Evolutionary conservation across 2,329 filamentous ascomycete species (phyloP).

Genomic region (Penicillium glabrum): DNA sequence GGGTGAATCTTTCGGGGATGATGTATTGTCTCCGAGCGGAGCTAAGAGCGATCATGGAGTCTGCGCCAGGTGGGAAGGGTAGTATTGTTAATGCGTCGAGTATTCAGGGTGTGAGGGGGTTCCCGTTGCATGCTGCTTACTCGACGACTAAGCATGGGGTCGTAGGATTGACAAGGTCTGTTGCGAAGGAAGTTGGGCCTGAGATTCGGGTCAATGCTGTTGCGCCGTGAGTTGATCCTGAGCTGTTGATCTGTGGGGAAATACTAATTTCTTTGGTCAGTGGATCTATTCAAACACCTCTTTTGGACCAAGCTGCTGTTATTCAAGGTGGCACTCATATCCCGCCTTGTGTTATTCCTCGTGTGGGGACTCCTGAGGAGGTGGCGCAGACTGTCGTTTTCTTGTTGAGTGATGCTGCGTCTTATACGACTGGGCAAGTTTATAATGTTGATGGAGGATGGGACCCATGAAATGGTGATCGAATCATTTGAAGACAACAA

Average conservation of each 20-base stretch:
- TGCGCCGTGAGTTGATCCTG: constrained; percentile 38
- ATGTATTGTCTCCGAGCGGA: constrained; percentile 55
- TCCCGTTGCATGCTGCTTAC: constrained; percentile 32
- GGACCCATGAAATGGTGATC: constrained; percentile 20
- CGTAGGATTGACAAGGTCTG: constrained; percentile 36
- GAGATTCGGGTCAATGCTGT: constrained; percentile 44
- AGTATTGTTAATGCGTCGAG: constrained; percentile 59
- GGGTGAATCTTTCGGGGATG: constrained; percentile 49
- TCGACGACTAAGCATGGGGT: constrained; percentile 36
- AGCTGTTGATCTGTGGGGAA: too few species aligned
- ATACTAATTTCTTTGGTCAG: constrained; percentile 14
- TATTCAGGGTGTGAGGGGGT: constrained; percentile 42
- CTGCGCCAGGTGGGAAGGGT: constrained; percentile 29
- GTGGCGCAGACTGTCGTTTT: constrained; percentile 50
- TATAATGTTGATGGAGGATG: constrained; percentile 51
- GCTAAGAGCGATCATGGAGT: constrained; percentile 41
- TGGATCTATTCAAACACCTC: constrained; percentile 35
- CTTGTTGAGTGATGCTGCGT: constrained; percentile 46
- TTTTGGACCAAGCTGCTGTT: constrained; percentile 26
- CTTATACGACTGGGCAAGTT: constrained; percentile 49
- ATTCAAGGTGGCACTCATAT: constrained; percentile 21
- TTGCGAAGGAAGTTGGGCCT: constrained; percentile 38
- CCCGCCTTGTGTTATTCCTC: constrained; percentile 24
- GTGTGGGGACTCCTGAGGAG: constrained; percentile 34
- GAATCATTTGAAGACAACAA: not conserved